Base-by-base conservation (phyloP, 768 basidiomycete genomes). In the Termitomyces sp. region DNA sequence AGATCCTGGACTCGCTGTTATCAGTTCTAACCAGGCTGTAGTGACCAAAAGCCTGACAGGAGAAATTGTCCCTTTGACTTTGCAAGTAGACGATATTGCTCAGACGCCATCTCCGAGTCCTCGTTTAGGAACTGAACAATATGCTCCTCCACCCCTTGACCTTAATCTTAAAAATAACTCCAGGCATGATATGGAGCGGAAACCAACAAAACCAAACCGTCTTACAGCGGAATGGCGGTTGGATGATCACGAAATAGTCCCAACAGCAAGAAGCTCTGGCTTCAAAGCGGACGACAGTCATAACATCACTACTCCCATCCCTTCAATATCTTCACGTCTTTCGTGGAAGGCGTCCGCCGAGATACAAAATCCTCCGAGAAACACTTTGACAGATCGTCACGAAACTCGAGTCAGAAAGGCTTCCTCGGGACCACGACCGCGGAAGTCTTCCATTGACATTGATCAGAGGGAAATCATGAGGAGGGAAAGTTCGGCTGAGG, bases 401-500 rank as follows among this genome's bases (percentile, higher is more conserved):
- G 73, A 76, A 42, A 61, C 61, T 18, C 72, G 76, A 49, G 45
- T 63, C 18, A 69, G 79, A 47, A 87, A 85, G 64, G 57, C 73
- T 5, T 80, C 81, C 12, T 69, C 66, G 7, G 73, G 69, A 42
- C 60, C 66, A 43, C 70, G 76, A 42, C 60, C 68, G 18, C 72
- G 81, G 38, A 88, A 86, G 65, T 57, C 71, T 4, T 82, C 82
- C 15, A 70, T 66, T 9, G 78, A 77, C 15, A 70, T 66, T 9
- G 78, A 77, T 25, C 77, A 67, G 46, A 74, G 66, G 62, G 70
- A 73, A 23, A 65, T 63, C 22, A 60, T 66, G 32, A 74, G 68
- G 50, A 74, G 81, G 36, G 83, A 86, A 33, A 89, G 85, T 63
- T 81, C 77, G 20, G 88, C 86, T 0, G 85, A 86, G 50, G 88